These are phyloP conservation scores for Amanita rubescens DNA, from an alignment of 768 basidiomycete genomes.

Conservation along the genomic window DNA sequence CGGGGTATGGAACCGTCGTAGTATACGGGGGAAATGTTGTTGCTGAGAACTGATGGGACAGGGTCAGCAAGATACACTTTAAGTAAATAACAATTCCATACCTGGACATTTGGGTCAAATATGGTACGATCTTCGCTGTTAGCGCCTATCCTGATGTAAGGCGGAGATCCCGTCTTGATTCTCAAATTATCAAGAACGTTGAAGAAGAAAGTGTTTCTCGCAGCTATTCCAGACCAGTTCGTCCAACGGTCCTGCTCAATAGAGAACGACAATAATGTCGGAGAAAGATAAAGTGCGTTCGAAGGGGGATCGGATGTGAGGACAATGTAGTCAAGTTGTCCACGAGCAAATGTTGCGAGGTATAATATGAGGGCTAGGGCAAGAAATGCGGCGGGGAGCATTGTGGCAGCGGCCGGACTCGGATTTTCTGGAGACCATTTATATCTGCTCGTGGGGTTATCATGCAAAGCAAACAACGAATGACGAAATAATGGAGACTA, in stretches of 20 bases:
- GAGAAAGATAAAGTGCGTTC: constrained; percentile 28
- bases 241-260: constrained; percentile 67
- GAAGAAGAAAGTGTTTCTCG: constrained; percentile 51
- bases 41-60: constrained; percentile 32
- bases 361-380: background rate
- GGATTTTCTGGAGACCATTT: background rate
- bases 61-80: background rate
- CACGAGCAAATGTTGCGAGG: background rate
- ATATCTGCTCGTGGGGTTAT: background rate
- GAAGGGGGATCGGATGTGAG: constrained; percentile 32
- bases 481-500: too few relatives aligned
- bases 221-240: constrained; percentile 53
- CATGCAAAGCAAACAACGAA: too few relatives aligned
- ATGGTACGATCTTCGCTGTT: constrained; percentile 52
- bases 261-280: constrained; percentile 53
- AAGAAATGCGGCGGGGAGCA: background rate
- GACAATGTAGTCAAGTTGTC: constrained; percentile 23
- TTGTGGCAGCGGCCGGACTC: background rate
- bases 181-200: constrained; percentile 53
- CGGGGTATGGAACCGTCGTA: constrained; percentile 52
- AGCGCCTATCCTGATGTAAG: constrained; percentile 54
- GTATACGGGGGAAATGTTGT: constrained; percentile 42
- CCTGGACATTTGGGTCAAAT: constrained; percentile 42
- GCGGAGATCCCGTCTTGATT: constrained; percentile 40
- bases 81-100: constrained; percentile 14